Evolutionary conservation across 169 alveolate genomes (phyloP).

Genomic region (Plasmodium vivax): DNA sequence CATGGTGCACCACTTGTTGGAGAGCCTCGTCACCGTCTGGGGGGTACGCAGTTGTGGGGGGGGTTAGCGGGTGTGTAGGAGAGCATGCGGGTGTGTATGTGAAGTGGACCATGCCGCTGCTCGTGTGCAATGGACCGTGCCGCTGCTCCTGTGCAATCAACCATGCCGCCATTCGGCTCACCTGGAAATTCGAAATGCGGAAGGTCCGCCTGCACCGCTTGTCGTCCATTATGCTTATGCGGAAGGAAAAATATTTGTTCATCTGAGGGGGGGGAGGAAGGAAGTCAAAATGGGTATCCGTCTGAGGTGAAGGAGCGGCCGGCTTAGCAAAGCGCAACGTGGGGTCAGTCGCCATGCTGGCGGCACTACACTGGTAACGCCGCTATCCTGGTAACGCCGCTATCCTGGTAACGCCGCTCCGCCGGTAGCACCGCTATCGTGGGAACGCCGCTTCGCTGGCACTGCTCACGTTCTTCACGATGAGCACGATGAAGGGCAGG

Average conservation of each 20-base stretch:
- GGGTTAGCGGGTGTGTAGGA: too few species aligned
- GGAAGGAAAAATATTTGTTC: constrained; percentile 96
- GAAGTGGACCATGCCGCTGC: too few species aligned
- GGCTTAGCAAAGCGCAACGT: background rate
- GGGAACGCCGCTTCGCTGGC: background rate
- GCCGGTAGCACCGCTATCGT: background rate
- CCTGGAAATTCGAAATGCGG: constrained; percentile 96
- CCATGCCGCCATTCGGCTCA: background rate
- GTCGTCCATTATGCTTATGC: constrained; percentile 96
- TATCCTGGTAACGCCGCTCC: background rate
- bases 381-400: background rate
- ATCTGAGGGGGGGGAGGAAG: constrained; percentile 76
- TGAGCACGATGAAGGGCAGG: constrained; percentile 51
- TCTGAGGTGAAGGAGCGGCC: background rate
- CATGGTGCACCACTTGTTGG: constrained; percentile 89
- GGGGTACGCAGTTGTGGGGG: too few species aligned
- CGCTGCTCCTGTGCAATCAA: too few species aligned
- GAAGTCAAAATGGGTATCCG: too few species aligned
- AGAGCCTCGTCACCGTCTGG: constrained; percentile 64
- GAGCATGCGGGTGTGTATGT: background rate
- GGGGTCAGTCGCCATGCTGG: background rate
- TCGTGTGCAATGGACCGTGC: too few species aligned
- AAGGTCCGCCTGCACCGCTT: constrained; percentile 96
- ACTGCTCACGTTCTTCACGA: constrained; percentile 49
- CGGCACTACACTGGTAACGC: background rate